Evolutionary conservation across 805 yeast genomes (phyloP).

Genomic region (Ogataea populi-albae): DNA sequence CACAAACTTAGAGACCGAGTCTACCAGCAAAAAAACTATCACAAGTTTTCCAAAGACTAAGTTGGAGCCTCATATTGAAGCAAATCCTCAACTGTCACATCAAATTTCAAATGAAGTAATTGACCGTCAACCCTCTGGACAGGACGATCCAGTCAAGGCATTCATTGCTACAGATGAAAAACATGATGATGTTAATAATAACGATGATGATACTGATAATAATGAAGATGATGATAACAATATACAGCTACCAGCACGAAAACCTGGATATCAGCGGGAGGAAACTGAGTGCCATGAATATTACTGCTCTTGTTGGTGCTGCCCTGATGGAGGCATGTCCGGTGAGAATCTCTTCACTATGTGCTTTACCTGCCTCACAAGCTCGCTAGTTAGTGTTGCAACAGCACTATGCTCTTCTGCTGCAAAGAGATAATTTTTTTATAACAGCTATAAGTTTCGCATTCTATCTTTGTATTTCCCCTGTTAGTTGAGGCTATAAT

Average conservation of each 20-base stretch:
- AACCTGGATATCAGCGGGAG: slow-evolving; percentile 26
- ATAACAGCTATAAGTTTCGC: neutral
- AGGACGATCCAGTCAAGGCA: slow-evolving; percentile 13
- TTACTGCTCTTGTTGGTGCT: slow-evolving; percentile 17
- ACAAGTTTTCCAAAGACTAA: too few relatives aligned
- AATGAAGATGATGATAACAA: neutral
- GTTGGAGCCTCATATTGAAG: neutral
- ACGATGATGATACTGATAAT: slow-evolving; percentile 4
- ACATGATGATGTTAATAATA: slow-evolving; percentile 1
- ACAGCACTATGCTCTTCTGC: slow-evolving; percentile 10
- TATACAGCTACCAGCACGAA: slow-evolving; percentile 8
- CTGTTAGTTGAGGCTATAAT: too few relatives aligned
- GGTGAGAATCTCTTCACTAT: slow-evolving; percentile 12
- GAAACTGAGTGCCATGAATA: slow-evolving; percentile 31
- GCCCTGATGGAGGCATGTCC: slow-evolving; percentile 10
- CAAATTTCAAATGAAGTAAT: neutral
- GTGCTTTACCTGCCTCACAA: slow-evolving; percentile 13
- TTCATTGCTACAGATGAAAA: slow-evolving; percentile 12
- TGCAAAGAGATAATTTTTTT: slow-evolving; percentile 1
- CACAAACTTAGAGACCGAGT: too few relatives aligned
- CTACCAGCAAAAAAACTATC: neutral
- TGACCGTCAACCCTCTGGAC: slow-evolving; percentile 11
- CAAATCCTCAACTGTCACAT: neutral
- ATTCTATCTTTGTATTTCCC: too few relatives aligned
- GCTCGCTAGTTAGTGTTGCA: slow-evolving; percentile 10